These are phyloP conservation scores for Kazachstania sp. DNA, from an alignment of 1,139 yeast genomes.

Conservation along the genomic window DNA sequence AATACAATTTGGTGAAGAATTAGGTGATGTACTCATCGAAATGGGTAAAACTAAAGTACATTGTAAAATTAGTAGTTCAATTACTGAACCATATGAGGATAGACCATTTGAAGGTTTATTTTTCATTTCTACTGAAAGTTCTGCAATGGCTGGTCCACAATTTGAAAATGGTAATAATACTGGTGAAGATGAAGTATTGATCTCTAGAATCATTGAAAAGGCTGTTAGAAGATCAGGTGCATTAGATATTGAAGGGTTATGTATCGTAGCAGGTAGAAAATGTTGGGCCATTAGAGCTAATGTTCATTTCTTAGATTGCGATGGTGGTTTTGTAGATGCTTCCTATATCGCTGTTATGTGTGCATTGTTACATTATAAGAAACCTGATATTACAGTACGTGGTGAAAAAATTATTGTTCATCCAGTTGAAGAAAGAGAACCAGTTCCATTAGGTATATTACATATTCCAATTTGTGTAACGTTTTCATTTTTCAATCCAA, in stretches of 20 bases:
- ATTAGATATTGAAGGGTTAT: slow-evolving; percentile 77
- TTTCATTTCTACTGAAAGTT: slow-evolving; percentile 72
- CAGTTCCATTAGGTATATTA: slow-evolving; percentile 73
- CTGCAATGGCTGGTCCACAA: slow-evolving; percentile 81
- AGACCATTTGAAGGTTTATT: slow-evolving; percentile 92
- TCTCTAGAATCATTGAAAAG: slow-evolving; percentile 78
- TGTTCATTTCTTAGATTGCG: slow-evolving; percentile 77
- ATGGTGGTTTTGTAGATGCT: slow-evolving; percentile 87
- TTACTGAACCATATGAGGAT: slow-evolving; percentile 79
- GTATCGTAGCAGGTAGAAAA: slow-evolving; percentile 83
- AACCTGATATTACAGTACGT: slow-evolving; percentile 73
- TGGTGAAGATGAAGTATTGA: slow-evolving; percentile 69
- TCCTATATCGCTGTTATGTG: slow-evolving; percentile 87
- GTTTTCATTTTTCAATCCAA: slow-evolving; percentile 71
- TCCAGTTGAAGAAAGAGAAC: slow-evolving; percentile 68
- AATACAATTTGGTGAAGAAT: slow-evolving; percentile 57
- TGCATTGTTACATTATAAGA: slow-evolving; percentile 70
- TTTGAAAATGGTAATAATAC: slow-evolving; percentile 63
- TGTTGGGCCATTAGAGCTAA: slow-evolving; percentile 91
- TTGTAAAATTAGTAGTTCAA: slow-evolving; percentile 70
- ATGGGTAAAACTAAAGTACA: slow-evolving; percentile 71
- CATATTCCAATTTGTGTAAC: slow-evolving; percentile 92
- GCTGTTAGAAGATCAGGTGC: slow-evolving; percentile 87
- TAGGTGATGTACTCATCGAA: slow-evolving; percentile 71
- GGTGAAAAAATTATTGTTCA: slow-evolving; percentile 67